Conservation (phyloP, 148 eudicot species). For the Rheum nobile region DNA sequence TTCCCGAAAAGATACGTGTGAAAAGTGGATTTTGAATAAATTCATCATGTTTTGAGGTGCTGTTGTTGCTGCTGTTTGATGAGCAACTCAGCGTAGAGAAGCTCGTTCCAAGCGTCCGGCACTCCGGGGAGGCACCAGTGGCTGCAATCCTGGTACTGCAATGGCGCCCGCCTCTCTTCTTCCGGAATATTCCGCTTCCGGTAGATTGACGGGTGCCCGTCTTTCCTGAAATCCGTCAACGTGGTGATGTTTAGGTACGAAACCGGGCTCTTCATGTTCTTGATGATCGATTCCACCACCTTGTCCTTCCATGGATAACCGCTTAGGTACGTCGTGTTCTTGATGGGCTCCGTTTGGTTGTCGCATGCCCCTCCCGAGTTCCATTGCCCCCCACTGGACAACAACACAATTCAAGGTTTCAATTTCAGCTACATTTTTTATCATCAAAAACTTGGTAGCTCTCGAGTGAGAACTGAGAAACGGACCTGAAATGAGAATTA, state of each 20-base stretch:
- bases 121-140: constrained; percentile 99
- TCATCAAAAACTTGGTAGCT: too few relatives aligned
- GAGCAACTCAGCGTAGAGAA: constrained; percentile 65
- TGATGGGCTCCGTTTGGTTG: constrained; percentile 71
- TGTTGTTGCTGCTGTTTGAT: constrained; percentile 30
- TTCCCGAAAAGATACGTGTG: background rate
- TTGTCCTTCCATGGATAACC: constrained; percentile 62
- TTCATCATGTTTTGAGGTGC: constrained; percentile 8
- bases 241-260: constrained; percentile 70
- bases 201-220: constrained; percentile 80
- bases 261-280: constrained; percentile 56
- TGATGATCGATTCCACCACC: constrained; percentile 47
- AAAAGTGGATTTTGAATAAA: background rate
- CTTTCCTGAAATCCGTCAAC: constrained; percentile 73
- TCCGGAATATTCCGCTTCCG: constrained; percentile 36
- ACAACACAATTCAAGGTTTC: background rate
- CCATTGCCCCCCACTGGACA: constrained; percentile 91
- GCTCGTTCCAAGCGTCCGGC: constrained; percentile 93
- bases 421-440: background rate
- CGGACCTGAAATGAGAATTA: constrained; percentile 84
- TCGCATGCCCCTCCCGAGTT: constrained; percentile 89
- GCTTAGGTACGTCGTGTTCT: constrained; percentile 44
- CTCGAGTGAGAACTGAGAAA: background rate
- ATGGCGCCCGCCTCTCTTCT: constrained; percentile 40
- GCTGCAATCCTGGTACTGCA: constrained; percentile 79